Base-by-base conservation (phyloP, 1,284 basidiomycete genomes). In the Tausonia pullulans region DNA sequence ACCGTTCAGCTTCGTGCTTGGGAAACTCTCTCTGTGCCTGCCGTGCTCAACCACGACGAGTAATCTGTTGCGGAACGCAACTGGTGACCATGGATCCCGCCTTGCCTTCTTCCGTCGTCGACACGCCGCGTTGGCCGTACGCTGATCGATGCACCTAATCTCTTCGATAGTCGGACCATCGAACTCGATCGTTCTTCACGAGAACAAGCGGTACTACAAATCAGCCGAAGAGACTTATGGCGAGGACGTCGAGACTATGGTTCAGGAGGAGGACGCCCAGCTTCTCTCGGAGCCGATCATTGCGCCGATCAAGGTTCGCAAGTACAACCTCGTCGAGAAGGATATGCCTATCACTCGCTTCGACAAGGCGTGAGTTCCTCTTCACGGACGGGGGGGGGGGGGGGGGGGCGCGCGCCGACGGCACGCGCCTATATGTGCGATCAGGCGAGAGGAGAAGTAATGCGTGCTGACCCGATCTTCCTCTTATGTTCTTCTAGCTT, bases 171-270 rank as follows among this genome's bases (percentile, higher is more conserved):
- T 65, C 68, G 68, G 63, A 55, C 68, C 81, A 51, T 86, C 88
- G 68, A 92, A 90, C 70, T 91, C 93, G 60, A 89, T 97, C 44
- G 78, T 97, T 57, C 79, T 97, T 63, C 95, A 98, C 72, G 96
- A 98, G 75, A 90, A 98, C 79, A 98, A 98, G 77, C 88, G 93
- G 76, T 98, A 98, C 78, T 98, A 98, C 74, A 91, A 92, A 7
- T 87, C 87, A 10, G 96, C 96, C 0, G 81, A 82, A 63, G 91
- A 98, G 59, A 85, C 95, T 0, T 98, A 98, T 74, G 96, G 95
- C 7, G 81, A 85, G 56, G 95, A 87, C 66, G 95, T 98, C 39
- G 95, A 98, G 78, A 89, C 95, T 1, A 78, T 98, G 72, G 96
- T 99, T 1, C 94, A 98, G 75, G 96, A 99, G 76, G 96, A 99